Conservation (phyloP, 768 basidiomycete species). For the Suillus placidus region DNA sequence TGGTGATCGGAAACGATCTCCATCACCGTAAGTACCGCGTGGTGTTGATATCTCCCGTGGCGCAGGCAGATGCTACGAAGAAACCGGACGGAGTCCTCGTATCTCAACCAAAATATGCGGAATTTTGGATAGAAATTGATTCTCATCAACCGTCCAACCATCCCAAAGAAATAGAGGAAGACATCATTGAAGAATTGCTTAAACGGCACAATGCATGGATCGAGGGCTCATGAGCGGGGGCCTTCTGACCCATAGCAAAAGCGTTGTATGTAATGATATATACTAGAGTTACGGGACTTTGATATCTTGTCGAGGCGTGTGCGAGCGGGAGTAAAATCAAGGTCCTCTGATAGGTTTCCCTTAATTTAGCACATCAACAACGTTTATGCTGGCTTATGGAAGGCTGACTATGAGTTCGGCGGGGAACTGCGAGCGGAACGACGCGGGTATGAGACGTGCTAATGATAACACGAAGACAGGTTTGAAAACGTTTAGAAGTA, state of each 20-base stretch:
- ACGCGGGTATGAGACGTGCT: too few relatives aligned
- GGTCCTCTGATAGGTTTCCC: not conserved
- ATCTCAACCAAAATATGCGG: conserved; percentile 40
- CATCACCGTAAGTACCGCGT: conserved; percentile 89
- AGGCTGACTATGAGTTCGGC: too few relatives aligned
- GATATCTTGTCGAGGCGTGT: not conserved
- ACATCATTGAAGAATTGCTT: conserved; percentile 80
- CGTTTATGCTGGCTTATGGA: too few relatives aligned
- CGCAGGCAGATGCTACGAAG: conserved; percentile 14
- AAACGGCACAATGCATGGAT: conserved; percentile 77
- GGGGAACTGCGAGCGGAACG: too few relatives aligned
- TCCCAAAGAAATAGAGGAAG: conserved; percentile 87
- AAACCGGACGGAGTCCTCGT: conserved; percentile 22
- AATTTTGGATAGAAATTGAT: conserved; percentile 69
- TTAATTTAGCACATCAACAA: not conserved
- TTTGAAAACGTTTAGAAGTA: too few relatives aligned
- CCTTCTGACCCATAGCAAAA: not conserved
- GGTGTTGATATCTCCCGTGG: conserved; percentile 74
- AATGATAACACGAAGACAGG: too few relatives aligned
- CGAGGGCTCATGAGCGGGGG: conserved; percentile 8
- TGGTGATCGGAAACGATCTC: conserved; percentile 97
- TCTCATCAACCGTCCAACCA: conserved; percentile 35
- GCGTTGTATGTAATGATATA: conserved; percentile 4
- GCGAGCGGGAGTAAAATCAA: not conserved
- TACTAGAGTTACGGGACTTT: not conserved